phyloP scores from a whole-genome alignment of 2,329 filamentous ascomycete species.

The Ramularia collo-cygni region DNA sequence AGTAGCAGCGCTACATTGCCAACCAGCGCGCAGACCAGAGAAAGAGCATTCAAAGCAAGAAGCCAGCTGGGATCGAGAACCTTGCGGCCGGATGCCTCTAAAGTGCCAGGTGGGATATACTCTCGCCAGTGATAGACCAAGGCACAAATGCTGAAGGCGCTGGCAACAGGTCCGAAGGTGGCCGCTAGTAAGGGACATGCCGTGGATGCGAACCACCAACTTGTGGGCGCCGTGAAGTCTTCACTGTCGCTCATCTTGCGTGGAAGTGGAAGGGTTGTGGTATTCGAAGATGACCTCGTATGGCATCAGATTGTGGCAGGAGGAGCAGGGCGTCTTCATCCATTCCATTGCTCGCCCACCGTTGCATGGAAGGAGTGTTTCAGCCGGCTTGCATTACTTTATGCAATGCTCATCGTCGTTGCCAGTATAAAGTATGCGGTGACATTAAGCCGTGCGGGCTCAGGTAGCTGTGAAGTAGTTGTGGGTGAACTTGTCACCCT shows the following conservation, averaged over 20 bases:
- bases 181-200: slow-evolving; percentile 51
- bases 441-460: too few relatives aligned
- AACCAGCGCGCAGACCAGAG: slow-evolving; percentile 46
- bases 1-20: slow-evolving; percentile 51
- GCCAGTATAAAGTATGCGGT: too few relatives aligned
- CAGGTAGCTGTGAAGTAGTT: too few relatives aligned
- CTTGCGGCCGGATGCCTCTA: slow-evolving; percentile 38
- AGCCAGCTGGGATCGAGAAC: slow-evolving; percentile 50
- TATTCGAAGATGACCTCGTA: too few relatives aligned
- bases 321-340: too few relatives aligned
- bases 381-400: too few relatives aligned
- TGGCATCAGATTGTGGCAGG: too few relatives aligned
- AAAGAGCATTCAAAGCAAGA: slow-evolving; percentile 47
- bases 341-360: too few relatives aligned
- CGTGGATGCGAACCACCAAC: slow-evolving; percentile 57
- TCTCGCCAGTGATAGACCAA: slow-evolving; percentile 52
- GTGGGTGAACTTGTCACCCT: too few relatives aligned
- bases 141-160: slow-evolving; percentile 39
- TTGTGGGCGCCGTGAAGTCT: slow-evolving; percentile 36
- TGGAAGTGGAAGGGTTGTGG: too few relatives aligned
- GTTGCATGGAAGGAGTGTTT: too few relatives aligned
- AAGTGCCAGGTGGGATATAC: slow-evolving; percentile 39
- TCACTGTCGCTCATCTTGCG: slow-evolving; percentile 30
- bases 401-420: too few relatives aligned
- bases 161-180: slow-evolving; percentile 35